Percentiles rank a stretch among this genome's conserved stretches.
Conservation (phyloP, 805 yeast species). For the Saccharomycopsis capsularis region DNA sequence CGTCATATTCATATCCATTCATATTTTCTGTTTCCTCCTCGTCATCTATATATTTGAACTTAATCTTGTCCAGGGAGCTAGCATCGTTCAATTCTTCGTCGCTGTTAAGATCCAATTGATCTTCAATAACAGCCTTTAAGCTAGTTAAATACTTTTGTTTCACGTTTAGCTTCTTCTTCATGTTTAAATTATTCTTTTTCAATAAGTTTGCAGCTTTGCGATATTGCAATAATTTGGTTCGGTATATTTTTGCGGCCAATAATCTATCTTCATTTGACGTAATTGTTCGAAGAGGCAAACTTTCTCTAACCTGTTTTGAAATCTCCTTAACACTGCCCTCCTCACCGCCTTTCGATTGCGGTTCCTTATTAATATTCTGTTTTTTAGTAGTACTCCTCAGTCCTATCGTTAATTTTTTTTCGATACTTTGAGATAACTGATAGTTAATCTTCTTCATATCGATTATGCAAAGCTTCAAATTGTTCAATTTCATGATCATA, state of each 20-base stretch:
- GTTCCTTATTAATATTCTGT: not conserved
- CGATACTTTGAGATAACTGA: conserved; percentile 5
- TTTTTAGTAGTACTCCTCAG: not conserved
- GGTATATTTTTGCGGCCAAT: not conserved
- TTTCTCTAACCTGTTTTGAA: not conserved
- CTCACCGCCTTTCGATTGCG: not conserved
- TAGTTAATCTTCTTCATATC: conserved; percentile 25
- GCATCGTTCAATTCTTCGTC: not conserved
- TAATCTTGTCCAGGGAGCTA: conserved; percentile 4
- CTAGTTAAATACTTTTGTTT: conserved; percentile 1
- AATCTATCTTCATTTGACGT: too few species aligned
- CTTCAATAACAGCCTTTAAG: not conserved
- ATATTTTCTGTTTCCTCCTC: conserved; percentile 6
- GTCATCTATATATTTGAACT: conserved; percentile 12
- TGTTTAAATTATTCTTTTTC: not conserved
- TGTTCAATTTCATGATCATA: conserved; percentile 34
- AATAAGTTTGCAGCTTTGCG: not conserved
- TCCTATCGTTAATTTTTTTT: too few species aligned
- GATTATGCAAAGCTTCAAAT: conserved; percentile 30
- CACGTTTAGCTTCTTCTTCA: not conserved
- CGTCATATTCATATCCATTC: conserved; percentile 2
- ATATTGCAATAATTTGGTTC: not conserved
- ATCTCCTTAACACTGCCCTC: not conserved
- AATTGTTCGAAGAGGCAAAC: not conserved
- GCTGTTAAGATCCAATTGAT: not conserved